Conservation (phyloP, 169 alveolate genomes). For the Toxoplasma gondii region DNA sequence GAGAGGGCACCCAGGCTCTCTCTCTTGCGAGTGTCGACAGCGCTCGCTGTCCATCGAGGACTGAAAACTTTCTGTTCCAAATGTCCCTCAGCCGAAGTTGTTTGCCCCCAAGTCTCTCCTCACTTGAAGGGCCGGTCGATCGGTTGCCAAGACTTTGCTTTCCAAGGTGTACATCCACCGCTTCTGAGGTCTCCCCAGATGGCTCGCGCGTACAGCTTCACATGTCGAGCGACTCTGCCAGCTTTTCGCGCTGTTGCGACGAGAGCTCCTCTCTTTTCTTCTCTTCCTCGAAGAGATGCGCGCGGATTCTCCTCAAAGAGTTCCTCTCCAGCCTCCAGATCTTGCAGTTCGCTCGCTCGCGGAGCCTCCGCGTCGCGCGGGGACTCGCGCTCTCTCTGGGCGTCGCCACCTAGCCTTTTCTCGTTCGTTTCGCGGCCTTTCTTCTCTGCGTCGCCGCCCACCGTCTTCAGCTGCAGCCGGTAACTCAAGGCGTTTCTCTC, state of each 20-base stretch:
- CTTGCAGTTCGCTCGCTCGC: neutral
- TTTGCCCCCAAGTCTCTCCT: neutral
- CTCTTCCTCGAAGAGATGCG: neutral
- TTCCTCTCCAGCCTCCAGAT: neutral
- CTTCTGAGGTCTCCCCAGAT: neutral
- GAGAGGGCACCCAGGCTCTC: too few relatives aligned
- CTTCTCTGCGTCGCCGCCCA: neutral
- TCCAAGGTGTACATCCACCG: neutral
- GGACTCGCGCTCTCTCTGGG: neutral
- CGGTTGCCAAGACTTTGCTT: neutral
- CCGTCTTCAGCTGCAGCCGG: neutral
- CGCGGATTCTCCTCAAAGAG: neutral
- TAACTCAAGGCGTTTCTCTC: slow-evolving; percentile 7
- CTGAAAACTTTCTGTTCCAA: too few relatives aligned
- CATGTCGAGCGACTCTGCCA: neutral
- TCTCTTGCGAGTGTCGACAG: too few relatives aligned
- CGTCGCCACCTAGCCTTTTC: neutral
- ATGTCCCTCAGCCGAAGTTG: too few relatives aligned
- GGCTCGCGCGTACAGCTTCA: neutral
- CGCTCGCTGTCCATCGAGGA: too few relatives aligned
- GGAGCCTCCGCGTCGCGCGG: neutral
- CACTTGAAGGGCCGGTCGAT: slow-evolving; percentile 21
- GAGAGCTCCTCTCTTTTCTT: neutral
- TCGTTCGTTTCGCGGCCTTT: neutral
- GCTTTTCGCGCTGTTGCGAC: neutral